Base-by-base conservation (phyloP, 768 basidiomycete genomes). In the Tulasnella sp. region DNA sequence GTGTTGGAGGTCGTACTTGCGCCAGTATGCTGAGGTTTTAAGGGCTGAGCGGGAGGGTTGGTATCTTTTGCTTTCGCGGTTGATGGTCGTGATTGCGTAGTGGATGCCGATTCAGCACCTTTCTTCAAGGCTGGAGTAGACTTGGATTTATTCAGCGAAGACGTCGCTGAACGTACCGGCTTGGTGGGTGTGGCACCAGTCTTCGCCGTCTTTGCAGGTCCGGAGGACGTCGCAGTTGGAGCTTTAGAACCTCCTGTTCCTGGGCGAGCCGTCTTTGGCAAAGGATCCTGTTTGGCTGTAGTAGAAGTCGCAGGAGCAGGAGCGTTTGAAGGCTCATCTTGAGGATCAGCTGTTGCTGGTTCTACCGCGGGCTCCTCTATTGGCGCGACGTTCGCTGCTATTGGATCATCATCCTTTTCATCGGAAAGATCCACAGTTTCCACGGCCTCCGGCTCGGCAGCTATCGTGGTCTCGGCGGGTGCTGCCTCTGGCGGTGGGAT, bases 1-100 rank as follows among this genome's bases (percentile, higher is more conserved):
- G 26, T 85, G 84, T 82, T 83, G 35, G 87, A 86, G 16, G 80
- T 73, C 7, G 83, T 84, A 0, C 86, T 87, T 16, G 85, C 85
- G 46, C 86, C 88, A 13, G 88, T 87, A 67, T 85, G 84, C 78
- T 86, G 85, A 6, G 85, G 81, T 44, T 80, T 82, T 70, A 86
- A 85, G 26, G 70, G 80, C 40, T 29, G 73, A 37, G 37, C 55
- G 16, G 67, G 72, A 39, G 78, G 37, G 39, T 73, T 57, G 18
- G 57, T 23, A 26, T 61, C 57, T 29, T 61, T 61, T 61, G 57
- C 69, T 26, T 44, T 48, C 5, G 42, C 26, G 20, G 55, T 32
- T 5, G 32, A 11, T 57, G 78, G 40, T 32, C 74, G 74, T 35
- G 75, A 67, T 37, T 57, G 35, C 16, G 73, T 80, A 16, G 67